Conservation (phyloP, 768 basidiomycete genomes). For the Trametes meyenii region DNA sequence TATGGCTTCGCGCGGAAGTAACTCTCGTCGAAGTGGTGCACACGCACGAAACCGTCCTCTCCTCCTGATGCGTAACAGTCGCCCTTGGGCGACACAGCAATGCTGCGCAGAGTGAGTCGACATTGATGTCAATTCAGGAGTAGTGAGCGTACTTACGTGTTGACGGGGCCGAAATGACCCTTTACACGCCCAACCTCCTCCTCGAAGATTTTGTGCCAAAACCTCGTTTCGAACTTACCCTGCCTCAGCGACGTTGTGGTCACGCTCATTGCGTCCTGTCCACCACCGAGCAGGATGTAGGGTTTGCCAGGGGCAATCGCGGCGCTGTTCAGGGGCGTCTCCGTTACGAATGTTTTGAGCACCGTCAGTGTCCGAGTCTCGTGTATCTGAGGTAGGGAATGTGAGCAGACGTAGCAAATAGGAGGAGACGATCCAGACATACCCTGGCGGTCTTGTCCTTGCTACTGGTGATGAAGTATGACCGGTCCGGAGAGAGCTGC, state of each 20-base stretch:
- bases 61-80: conserved; percentile 91
- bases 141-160: conserved; percentile 69
- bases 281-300: conserved; percentile 93
- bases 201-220: conserved; percentile 97
- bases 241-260: conserved; percentile 93
- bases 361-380: conserved; percentile 87
- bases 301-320: conserved; percentile 82
- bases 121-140: conserved; percentile 7
- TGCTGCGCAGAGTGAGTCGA: conserved; percentile 48
- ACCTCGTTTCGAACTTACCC: conserved; percentile 97
- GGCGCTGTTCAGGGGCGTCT: conserved; percentile 95
- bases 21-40: conserved; percentile 92
- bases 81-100: conserved; percentile 90
- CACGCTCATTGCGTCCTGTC: conserved; percentile 97
- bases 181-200: conserved; percentile 97
- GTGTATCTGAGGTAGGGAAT: conserved; percentile 59
- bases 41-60: conserved; percentile 93
- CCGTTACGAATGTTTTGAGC: conserved; percentile 91
- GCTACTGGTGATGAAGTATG: conserved; percentile 94
- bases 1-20: conserved; percentile 93
- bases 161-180: conserved; percentile 96
- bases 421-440: conserved; percentile 31
- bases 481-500: conserved; percentile 85
- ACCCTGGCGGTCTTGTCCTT: conserved; percentile 97
- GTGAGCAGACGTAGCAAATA: neutral